phyloP scores from a whole-genome alignment of 2,329 filamentous ascomycete genomes.

The Neoarthrinium moseri region DNA sequence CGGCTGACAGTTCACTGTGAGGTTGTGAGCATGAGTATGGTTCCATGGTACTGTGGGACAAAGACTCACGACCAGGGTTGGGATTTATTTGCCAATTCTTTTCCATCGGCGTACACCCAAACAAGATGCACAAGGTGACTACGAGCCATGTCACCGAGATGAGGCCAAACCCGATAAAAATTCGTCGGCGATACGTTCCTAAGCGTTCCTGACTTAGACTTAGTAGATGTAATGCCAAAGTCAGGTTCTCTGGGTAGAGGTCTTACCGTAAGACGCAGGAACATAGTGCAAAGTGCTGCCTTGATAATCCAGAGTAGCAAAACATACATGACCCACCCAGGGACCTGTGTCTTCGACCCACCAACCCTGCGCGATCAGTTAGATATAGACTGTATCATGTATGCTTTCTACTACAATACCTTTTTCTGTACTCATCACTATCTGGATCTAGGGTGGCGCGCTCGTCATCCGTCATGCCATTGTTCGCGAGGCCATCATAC shows the following conservation, averaged over 20 bases:
- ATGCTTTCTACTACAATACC: background rate
- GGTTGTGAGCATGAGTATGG: accelerated
- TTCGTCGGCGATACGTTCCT: background rate
- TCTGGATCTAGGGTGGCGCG: conserved; percentile 16
- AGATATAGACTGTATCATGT: conserved; percentile 10
- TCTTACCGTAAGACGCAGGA: conserved; percentile 24
- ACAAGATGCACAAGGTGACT: conserved; percentile 12
- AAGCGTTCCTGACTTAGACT: background rate
- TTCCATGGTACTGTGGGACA: background rate
- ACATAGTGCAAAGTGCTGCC: conserved; percentile 26
- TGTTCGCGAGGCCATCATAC: conserved; percentile 30
- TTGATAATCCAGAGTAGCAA: conserved; percentile 25
- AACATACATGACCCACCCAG: conserved; percentile 24
- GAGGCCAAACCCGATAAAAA: background rate
- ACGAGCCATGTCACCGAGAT: background rate
- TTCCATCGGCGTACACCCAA: conserved; percentile 33
- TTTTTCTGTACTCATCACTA: background rate
- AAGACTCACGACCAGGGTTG: conserved; percentile 34
- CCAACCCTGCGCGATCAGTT: conserved; percentile 23
- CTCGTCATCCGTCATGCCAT: conserved; percentile 29
- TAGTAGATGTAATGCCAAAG: background rate
- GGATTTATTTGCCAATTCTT: conserved; percentile 42
- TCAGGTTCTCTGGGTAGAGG: background rate
- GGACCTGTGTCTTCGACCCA: conserved; percentile 34
- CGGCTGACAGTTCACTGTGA: conserved; percentile 29